Evolutionary conservation across 1,284 basidiomycete species (phyloP).

Genomic region (Porodaedalea pini): DNA sequence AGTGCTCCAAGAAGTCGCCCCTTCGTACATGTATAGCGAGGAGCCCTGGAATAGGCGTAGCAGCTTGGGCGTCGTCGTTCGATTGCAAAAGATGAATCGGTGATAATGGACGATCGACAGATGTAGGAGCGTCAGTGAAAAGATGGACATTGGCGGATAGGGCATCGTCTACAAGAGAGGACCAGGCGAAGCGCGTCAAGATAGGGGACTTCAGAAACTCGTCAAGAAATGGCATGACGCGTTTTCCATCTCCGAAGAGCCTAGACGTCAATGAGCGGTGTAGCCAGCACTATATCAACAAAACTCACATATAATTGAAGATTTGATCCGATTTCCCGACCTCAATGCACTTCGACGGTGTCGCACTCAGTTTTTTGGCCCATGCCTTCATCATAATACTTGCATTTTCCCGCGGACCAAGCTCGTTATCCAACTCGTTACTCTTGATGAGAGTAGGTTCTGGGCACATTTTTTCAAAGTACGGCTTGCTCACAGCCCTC

Average conservation of each 20-base stretch:
- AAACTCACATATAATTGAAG: conserved; percentile 15
- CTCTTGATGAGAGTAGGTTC: conserved; percentile 9
- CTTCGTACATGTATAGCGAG: conserved; percentile 57
- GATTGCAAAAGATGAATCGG: background rate
- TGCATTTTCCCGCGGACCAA: conserved; percentile 7
- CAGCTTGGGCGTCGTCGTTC: background rate
- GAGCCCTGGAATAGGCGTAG: conserved; percentile 33
- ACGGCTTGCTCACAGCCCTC: conserved; percentile 16
- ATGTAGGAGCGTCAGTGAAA: background rate
- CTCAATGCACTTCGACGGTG: conserved; percentile 16
- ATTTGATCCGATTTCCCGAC: conserved; percentile 13
- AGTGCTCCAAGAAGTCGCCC: conserved; percentile 56
- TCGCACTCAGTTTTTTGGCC: conserved; percentile 11
- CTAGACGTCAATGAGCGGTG: background rate
- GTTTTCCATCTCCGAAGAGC: conserved; percentile 12
- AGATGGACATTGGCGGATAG: conserved; percentile 21
- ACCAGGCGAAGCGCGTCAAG: conserved; percentile 39
- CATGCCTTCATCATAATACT: conserved; percentile 19
- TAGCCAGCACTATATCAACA: background rate
- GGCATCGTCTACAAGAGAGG: conserved; percentile 35
- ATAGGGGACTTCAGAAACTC: conserved; percentile 37
- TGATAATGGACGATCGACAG: background rate
- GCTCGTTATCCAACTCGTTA: conserved; percentile 8
- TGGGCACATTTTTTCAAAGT: conserved; percentile 19
- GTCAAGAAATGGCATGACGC: conserved; percentile 30